These are phyloP conservation scores for Penicillium pulvis DNA, from an alignment of 495 filamentous ascomycete species.

Conservation along the genomic window DNA sequence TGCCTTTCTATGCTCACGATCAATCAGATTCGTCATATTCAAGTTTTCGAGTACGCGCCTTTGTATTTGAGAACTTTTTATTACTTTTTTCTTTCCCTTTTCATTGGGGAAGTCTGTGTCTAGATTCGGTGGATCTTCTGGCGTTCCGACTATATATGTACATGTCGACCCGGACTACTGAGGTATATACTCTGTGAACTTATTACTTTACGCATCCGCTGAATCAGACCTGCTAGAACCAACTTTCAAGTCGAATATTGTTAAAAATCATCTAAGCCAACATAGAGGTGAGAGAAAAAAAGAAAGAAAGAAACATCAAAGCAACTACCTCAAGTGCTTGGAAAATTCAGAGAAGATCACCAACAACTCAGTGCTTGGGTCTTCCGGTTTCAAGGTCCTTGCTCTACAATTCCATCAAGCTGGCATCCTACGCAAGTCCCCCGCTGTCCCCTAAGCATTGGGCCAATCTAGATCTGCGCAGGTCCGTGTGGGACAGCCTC, in stretches of 20 bases:
- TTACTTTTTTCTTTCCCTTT: constrained; percentile 2
- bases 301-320: not conserved
- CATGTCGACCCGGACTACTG: not conserved
- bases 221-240: not conserved
- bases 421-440: constrained; percentile 60
- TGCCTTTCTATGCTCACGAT: not conserved
- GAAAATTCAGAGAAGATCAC: not conserved
- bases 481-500: constrained; percentile 43
- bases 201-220: not conserved
- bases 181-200: not conserved
- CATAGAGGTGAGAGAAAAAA: not conserved
- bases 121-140: not conserved
- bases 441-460: constrained; percentile 62
- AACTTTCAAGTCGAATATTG: not conserved
- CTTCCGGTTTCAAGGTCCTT: not conserved
- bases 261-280: not conserved
- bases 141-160: not conserved
- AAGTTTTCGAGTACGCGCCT: not conserved
- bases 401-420: constrained; percentile 38
- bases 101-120: not conserved
- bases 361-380: not conserved
- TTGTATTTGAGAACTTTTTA: not conserved
- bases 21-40: constrained; percentile 26
- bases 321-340: not conserved
- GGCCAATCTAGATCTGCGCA: constrained; percentile 48